Evolutionary conservation across 371 early-diverging fungal genomes (phyloP), one percentile per base, ranked within the genome.

Genomic region (Apophysomyces ossiformis): DNA sequence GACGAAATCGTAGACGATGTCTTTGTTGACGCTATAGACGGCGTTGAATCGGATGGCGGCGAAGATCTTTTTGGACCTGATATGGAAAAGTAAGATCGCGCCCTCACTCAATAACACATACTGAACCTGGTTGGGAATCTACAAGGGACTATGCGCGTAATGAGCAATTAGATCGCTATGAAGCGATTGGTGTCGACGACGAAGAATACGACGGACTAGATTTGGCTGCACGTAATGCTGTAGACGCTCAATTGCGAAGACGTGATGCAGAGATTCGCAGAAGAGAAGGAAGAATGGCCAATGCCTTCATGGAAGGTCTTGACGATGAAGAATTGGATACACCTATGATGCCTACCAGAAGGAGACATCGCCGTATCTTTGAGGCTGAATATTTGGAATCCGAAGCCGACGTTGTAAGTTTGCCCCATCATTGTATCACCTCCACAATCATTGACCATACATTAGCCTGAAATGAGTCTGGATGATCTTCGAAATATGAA

Each of bases 61-160:
- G 92, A 92, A 73, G 94, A 94, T 83, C 80, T 96, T 50, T 94
- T 93, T 78, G 94, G 91, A 18, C 82, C 87, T 15, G 87, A 81
- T 43, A 90, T 95, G 86, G 93, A 92, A 72, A 79, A 82, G 88
- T 84, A 79, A 78, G 21, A 50, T 50, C 54, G 21, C 54, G 11
- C 9, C 32, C 9, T 8, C 66, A 60, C 59, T 15, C 13, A 41
- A 8, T 74, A 75, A 56, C 76, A 37, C 32, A 18, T 11, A 37
- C 12, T 62, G 58, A 18, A 61, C 9, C 12, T 21, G 18, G 36
- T 2, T 32, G 38, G 38, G 54, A 37, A 15, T 41, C 38, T 44
- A 18, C 18, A 18, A 91, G 91, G 54, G 95, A 95, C 73, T 95
- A 98, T 78, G 82, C 70, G 16, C 79, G 82, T 46, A 93, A 95